phyloP scores from a whole-genome alignment of 2,329 filamentous ascomycete species.

The Shiraia sp. region DNA sequence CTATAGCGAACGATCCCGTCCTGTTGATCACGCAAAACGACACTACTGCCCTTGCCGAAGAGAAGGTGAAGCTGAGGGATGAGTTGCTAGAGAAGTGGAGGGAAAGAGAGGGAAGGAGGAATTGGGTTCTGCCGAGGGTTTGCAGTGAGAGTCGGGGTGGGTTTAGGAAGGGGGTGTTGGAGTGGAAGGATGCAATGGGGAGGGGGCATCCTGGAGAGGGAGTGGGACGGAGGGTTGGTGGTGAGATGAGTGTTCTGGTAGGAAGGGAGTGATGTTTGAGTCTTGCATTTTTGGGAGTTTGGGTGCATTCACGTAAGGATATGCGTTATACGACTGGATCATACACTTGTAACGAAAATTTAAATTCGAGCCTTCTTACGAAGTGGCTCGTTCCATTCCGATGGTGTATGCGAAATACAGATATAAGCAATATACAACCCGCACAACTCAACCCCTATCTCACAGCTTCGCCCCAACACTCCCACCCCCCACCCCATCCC shows the following conservation, averaged over 20 bases:
- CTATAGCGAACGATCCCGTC: too few species aligned
- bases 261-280: background rate
- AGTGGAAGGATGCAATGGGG: background rate
- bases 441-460: too few species aligned
- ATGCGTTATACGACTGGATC: too few species aligned
- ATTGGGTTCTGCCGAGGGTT: slow-evolving; percentile 31
- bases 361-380: too few species aligned
- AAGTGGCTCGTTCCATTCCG: too few species aligned
- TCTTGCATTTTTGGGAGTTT: too few species aligned
- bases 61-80: slow-evolving; percentile 15
- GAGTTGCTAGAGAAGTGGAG: slow-evolving; percentile 18
- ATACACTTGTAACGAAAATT: too few species aligned
- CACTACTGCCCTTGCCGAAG: slow-evolving; percentile 11
- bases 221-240: slow-evolving; percentile 4
- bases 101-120: slow-evolving; percentile 18
- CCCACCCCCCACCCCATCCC: slow-evolving; percentile 12
- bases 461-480: slow-evolving; percentile 20
- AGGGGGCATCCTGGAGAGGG: slow-evolving; percentile 14
- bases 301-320: too few species aligned
- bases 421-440: too few species aligned
- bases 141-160: slow-evolving; percentile 5
- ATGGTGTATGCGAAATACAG: too few species aligned
- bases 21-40: slow-evolving; percentile 23
- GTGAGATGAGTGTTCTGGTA: slow-evolving; percentile 2
- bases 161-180: too few species aligned